phyloP scores from a whole-genome alignment of 345 rosid species.

The Odontarrhena argentea region DNA sequence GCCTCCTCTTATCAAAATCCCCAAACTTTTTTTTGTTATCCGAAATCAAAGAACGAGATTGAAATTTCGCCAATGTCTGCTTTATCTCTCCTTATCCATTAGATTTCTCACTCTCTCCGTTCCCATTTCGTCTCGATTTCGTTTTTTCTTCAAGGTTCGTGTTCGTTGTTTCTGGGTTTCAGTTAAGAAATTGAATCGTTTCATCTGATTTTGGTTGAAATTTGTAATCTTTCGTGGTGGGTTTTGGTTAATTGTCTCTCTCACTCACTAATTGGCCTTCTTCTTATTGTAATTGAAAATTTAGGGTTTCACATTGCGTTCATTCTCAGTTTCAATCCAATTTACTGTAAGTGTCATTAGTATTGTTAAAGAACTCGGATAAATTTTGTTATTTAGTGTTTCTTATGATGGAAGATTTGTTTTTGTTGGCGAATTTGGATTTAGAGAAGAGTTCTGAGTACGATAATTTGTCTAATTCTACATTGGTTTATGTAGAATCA shows the following conservation, averaged over 20 bases:
- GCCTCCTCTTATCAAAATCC: constrained; percentile 31
- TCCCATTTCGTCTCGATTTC: constrained; percentile 20
- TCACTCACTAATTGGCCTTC: constrained; percentile 42
- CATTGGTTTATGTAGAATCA: background rate
- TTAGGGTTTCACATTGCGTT: constrained; percentile 48
- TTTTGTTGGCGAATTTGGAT: constrained; percentile 19
- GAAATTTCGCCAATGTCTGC: constrained; percentile 21
- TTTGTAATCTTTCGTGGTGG: constrained; percentile 8
- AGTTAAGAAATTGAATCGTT: background rate
- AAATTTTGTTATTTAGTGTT: background rate
- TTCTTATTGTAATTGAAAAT: constrained; percentile 41
- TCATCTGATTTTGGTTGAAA: background rate
- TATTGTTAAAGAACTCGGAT: background rate
- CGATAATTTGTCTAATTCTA: background rate
- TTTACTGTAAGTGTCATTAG: constrained; percentile 41
- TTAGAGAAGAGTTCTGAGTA: background rate
- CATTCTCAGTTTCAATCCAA: constrained; percentile 12
- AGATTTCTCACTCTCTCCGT: constrained; percentile 19
- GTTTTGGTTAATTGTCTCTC: constrained; percentile 3
- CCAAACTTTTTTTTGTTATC: background rate
- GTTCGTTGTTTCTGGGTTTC: constrained; percentile 1
- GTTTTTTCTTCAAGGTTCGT: constrained; percentile 44
- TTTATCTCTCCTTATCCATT: constrained; percentile 16
- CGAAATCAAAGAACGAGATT: background rate
- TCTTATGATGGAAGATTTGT: background rate